Percentiles rank a stretch among this genome's conserved stretches.
These are phyloP conservation scores for Trichophyton benhamiae DNA, from an alignment of 2,329 filamentous ascomycete species.

Conservation along the genomic window DNA sequence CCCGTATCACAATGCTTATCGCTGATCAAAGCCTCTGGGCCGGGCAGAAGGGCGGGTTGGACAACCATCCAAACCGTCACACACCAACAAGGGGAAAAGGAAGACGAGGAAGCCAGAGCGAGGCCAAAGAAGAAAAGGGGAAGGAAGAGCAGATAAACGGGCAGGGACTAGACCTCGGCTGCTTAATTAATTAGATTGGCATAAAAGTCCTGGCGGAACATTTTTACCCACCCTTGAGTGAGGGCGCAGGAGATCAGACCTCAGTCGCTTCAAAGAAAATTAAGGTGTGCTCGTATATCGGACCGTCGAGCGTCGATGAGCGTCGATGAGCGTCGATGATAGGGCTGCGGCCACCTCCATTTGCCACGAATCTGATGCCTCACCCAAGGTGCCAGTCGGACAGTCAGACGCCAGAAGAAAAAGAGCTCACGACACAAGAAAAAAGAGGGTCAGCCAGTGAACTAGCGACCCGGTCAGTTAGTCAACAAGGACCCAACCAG, in stretches of 20 bases:
- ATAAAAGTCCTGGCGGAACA: not conserved
- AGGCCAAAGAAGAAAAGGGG: not conserved
- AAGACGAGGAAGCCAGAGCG: no score
- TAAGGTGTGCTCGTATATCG: not conserved
- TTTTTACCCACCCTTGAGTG: not conserved
- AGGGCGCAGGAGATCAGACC: not conserved
- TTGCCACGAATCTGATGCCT: conserved; percentile 2
- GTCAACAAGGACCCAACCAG: no score
- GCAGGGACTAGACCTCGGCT: not conserved
- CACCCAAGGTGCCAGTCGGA: not conserved
- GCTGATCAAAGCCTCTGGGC: not conserved
- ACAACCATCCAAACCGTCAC: not conserved
- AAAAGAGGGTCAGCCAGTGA: not conserved
- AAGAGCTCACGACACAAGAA: not conserved
- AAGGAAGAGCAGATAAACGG: not conserved
- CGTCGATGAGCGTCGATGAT: not conserved
- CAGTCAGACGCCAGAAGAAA: no score
- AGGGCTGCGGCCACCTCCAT: not conserved
- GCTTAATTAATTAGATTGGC: not conserved
- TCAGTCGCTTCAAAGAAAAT: not conserved
- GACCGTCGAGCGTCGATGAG: no score
- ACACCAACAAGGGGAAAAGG: not conserved
- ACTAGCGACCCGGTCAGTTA: no score
- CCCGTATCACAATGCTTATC: not conserved
- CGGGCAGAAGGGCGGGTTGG: not conserved